A percentile compares a stretch with the other conserved stretches of the same genome.
Conservation (phyloP, 2,329 filamentous ascomycete genomes). For the Xylariaceae sp. region DNA sequence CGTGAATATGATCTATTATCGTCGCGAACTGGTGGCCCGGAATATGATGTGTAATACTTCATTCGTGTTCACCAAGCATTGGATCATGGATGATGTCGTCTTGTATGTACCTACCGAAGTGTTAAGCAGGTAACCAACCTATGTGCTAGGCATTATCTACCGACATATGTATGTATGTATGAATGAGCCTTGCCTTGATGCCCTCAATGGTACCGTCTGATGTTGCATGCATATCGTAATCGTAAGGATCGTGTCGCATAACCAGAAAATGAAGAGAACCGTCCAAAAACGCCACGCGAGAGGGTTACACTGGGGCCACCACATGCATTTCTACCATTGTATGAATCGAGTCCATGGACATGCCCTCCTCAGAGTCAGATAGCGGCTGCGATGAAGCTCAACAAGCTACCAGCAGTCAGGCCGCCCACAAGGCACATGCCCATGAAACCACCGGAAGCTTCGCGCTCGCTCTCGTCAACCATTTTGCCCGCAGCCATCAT, state of each 20-base stretch:
- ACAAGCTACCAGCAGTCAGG: slow-evolving; percentile 74
- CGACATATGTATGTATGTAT: not conserved
- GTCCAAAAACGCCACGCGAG: not conserved
- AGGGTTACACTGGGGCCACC: slow-evolving; percentile 13
- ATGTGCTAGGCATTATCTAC: not conserved
- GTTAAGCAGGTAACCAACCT: not conserved
- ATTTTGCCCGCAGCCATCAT: slow-evolving; percentile 87
- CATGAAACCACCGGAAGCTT: slow-evolving; percentile 93
- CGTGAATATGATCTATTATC: not conserved
- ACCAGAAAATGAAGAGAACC: not conserved
- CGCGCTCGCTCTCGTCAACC: slow-evolving; percentile 76
- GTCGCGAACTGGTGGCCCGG: not conserved
- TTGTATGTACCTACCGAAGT: not conserved
- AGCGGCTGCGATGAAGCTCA: slow-evolving; percentile 71
- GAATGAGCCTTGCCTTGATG: not conserved
- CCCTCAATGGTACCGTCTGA: not conserved
- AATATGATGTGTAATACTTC: not conserved
- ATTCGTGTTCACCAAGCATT: not conserved
- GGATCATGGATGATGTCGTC: not conserved
- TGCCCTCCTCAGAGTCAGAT: slow-evolving; percentile 33
- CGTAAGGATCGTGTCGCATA: not conserved
- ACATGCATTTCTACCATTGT: slow-evolving; percentile 10
- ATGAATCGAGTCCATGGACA: not conserved
- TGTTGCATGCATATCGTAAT: not conserved
- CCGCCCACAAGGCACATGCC: slow-evolving; percentile 81